These are phyloP conservation scores for Bremia lactucae DNA, from an alignment of 352 stramenopile species.

Conservation along the genomic window DNA sequence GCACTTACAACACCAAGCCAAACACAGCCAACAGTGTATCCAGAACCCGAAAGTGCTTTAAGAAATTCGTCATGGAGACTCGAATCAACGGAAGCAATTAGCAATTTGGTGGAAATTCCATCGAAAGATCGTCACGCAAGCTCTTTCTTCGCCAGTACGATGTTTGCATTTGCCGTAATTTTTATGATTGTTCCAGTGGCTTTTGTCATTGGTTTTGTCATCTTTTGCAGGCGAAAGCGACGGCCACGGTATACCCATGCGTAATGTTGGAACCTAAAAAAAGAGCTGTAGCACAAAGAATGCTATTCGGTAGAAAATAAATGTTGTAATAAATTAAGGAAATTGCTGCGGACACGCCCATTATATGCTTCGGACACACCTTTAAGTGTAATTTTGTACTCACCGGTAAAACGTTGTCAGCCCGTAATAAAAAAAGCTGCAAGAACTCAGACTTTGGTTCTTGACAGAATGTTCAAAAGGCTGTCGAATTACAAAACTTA, in stretches of 20 bases:
- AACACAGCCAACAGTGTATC: constrained; percentile 1
- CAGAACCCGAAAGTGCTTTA: not conserved
- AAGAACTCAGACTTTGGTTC: no score
- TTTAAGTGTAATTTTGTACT: no score
- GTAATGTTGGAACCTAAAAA: not conserved
- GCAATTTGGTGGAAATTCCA: not conserved
- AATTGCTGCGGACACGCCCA: no score
- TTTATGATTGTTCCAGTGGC: constrained; percentile 15
- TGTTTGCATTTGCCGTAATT: constrained; percentile 15
- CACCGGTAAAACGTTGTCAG: no score
- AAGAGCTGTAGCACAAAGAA: constrained; percentile 2
- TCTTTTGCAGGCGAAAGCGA: constrained; percentile 12
- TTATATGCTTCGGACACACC: no score
- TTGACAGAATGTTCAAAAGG: no score
- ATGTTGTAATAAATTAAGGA: constrained; percentile 3
- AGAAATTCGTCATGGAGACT: constrained; percentile 11
- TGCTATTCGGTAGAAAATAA: constrained; percentile 2
- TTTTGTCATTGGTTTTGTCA: constrained; percentile 16
- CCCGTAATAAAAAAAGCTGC: no score
- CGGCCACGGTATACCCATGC: constrained; percentile 2
- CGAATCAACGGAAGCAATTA: constrained; percentile 2
- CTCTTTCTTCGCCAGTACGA: constrained; percentile 14
- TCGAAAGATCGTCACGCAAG: not conserved
- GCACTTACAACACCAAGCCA: not conserved
- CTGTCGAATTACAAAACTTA: no score